Base-by-base conservation (phyloP, 306 rosid species). In the Sicyos edulis region DNA sequence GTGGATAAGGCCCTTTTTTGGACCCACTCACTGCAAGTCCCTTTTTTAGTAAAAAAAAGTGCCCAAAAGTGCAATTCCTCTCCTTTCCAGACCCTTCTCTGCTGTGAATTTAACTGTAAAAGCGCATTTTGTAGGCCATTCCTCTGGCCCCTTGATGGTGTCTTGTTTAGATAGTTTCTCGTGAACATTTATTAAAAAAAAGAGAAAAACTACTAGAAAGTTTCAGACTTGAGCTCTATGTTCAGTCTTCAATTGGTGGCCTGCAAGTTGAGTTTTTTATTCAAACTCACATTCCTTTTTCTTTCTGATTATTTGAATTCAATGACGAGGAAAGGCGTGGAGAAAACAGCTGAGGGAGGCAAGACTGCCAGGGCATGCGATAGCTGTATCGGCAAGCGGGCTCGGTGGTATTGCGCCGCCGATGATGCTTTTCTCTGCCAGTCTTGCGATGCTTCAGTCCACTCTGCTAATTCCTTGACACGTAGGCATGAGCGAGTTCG, bases 351-450 rank as follows among this genome's bases (percentile, higher is more conserved):
- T 2, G 86, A 85, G 3, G 95, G 88, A 0, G 96, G 86, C n/a
- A 91, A 89, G 72, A 89, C 95, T 0, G 95, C 91, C 5, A 80
- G 99, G 72, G 96, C 96, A 7, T 93, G 99, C 40, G 99, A 93
- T 17, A 86, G 86, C 84, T 93, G 99, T 77, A 80, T 91, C n/a
- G 83, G 80, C 5, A 88, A 87, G 77, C 78, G 99, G 2, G 99
- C 99, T 8, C 90, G 99, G 0, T 91, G 97, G 99, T 93, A 88
- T 65, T 93, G 99, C 47, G 95, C 97, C 3, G 96, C 99, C 7
- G 99, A 93, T 60, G 99, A 93, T 65, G 99, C 97, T 50, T 93
- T 93, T 65, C 88, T 93, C 16, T 93, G 99, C 61, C 89, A 87
- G 58, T 59, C 87, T 2, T 95, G 99, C 22, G 97, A 95, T 83